Evolutionary conservation across 1,284 basidiomycete genomes (phyloP), one percentile per base, ranked within the genome.

Genomic region (Ustilago sp.): DNA sequence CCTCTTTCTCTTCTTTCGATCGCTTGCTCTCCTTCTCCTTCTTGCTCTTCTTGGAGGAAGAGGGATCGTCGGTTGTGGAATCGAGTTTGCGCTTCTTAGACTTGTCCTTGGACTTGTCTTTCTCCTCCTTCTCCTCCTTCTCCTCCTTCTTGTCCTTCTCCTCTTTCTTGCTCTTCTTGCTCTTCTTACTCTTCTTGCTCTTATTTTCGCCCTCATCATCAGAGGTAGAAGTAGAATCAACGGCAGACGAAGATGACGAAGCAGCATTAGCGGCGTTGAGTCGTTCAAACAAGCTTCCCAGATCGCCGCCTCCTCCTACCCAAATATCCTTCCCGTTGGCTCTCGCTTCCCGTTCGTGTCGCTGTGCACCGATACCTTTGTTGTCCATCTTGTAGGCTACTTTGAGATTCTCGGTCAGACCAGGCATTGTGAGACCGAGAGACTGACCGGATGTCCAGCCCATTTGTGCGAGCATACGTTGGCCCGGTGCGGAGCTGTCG

Each of bases 361-460:
- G 70, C 23, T 77, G 70, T 9, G 81, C 81, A 43, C 84, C 84
- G 43, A 86, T 84, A 15, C 84, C 84, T 62, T 83, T 85, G 65
- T 84, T 86, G 72, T 86, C 84, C 59, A 86, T 71, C 63, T 86
- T 86, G 68, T 82, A 78, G 5, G 80, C 70, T 12, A 82, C 80
- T 43, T 81, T 69, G 52, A 86, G 74, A 50, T 83, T 80, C 47
- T 74, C 77, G 15, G 79, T 74, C n/a, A 79, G 72, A 31, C 84
- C 83, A 41, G 75, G 69, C 68, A 73, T 68, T 50, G 64, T 66
- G 35, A 70, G 67, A 17, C 84, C 84, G 9, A 86, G 78, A 43
- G 81, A 81, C 47, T 81, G 74, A 43, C 84, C 84, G 7, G 77
- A 64, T 15, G 74, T 53, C 84, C 84, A 86, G 60, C 84, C 84